Percentiles rank a stretch among this genome's conserved stretches.
Evolutionary conservation across 148 eudicot species (phyloP).

Genomic region (Rhododendron griersonianum): DNA sequence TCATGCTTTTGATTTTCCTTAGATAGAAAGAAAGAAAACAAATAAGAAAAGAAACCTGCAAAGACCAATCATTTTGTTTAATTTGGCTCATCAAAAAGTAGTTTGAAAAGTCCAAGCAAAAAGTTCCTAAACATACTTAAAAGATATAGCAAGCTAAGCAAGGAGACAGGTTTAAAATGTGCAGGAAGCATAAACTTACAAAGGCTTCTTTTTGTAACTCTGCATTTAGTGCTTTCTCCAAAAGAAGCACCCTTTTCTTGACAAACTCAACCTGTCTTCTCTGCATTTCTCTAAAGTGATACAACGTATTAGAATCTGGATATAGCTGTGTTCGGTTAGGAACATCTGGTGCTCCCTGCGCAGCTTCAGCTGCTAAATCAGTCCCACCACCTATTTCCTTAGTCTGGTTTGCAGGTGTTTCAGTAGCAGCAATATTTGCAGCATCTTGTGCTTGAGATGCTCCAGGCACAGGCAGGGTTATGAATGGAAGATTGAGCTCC

Average conservation of each 20-base stretch:
- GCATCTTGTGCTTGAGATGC: constrained; percentile 45
- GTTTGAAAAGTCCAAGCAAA: not conserved
- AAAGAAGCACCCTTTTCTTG: constrained; percentile 78
- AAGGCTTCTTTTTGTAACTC: constrained; percentile 59
- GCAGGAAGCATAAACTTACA: constrained; percentile 39
- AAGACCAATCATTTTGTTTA: not conserved
- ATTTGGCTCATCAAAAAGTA: not conserved
- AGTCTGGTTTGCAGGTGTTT: constrained; percentile 30
- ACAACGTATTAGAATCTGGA: constrained; percentile 41
- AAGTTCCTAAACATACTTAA: not conserved
- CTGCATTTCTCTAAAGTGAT: constrained; percentile 89
- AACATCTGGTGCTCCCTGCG: constrained; percentile 43
- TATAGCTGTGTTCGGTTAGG: constrained; percentile 25
- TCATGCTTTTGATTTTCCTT: not conserved
- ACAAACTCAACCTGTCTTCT: constrained; percentile 89
- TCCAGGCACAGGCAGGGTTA: constrained; percentile 50
- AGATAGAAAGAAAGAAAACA: not conserved
- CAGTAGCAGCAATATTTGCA: constrained; percentile 25
- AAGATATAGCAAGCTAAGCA: not conserved
- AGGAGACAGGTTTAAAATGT: not conserved
- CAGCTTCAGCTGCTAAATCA: constrained; percentile 36
- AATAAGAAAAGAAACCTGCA: not conserved
- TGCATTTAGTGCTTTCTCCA: constrained; percentile 76
- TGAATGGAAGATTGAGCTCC: constrained; percentile 71
- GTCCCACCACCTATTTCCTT: constrained; percentile 39